These are phyloP conservation scores for Ogataea paraovalis DNA, from an alignment of 805 yeast genomes.

Conservation along the genomic window DNA sequence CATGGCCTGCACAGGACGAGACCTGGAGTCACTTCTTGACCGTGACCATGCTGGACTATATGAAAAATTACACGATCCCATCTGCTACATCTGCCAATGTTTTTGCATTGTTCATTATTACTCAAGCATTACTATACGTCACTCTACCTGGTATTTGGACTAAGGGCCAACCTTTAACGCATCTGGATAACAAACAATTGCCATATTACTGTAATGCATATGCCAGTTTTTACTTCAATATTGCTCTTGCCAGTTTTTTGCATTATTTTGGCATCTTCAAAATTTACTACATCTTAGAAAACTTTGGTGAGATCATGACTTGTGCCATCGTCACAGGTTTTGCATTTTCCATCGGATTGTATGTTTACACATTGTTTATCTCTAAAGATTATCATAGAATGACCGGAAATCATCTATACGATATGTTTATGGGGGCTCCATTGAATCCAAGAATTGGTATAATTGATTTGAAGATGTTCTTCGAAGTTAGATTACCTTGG, in stretches of 20 bases:
- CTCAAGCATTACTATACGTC: slow-evolving; percentile 73
- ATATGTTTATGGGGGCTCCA: slow-evolving; percentile 96
- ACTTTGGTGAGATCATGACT: slow-evolving; percentile 90
- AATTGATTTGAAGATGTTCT: slow-evolving; percentile 93
- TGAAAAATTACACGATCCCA: slow-evolving; percentile 56
- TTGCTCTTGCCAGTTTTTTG: slow-evolving; percentile 51
- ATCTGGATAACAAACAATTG: slow-evolving; percentile 72
- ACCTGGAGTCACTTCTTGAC: slow-evolving; percentile 45
- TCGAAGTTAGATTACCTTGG: slow-evolving; percentile 98
- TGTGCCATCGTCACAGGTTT: slow-evolving; percentile 83
- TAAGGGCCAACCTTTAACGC: slow-evolving; percentile 88
- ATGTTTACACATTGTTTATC: slow-evolving; percentile 59
- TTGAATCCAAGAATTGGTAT: slow-evolving; percentile 93
- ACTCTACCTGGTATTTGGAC: slow-evolving; percentile 93
- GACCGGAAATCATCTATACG: slow-evolving; percentile 90
- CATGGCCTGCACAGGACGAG: slow-evolving; percentile 60
- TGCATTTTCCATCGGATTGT: slow-evolving; percentile 61
- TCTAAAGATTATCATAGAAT: slow-evolving; percentile 80
- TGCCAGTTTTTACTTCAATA: slow-evolving; percentile 72
- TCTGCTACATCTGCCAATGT: slow-evolving; percentile 58
- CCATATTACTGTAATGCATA: slow-evolving; percentile 94
- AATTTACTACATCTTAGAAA: slow-evolving; percentile 69
- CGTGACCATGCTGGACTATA: slow-evolving; percentile 39
- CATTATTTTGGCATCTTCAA: slow-evolving; percentile 76
- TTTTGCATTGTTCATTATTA: slow-evolving; percentile 63